Evolutionary conservation across 2,329 filamentous ascomycete species (phyloP).

Genomic region (Thelonectria blattea): DNA sequence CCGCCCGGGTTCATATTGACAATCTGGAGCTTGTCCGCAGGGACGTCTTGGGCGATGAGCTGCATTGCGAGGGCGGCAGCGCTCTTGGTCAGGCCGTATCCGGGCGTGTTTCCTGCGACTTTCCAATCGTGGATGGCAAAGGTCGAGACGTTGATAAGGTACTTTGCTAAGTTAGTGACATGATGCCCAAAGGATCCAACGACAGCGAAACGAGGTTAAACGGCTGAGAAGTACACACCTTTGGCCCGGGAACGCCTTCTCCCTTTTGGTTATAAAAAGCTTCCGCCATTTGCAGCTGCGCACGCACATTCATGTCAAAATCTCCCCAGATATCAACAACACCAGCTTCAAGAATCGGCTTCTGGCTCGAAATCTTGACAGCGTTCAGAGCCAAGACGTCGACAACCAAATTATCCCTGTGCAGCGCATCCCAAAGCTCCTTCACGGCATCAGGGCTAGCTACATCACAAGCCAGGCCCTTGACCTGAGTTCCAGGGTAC

Average conservation of each 20-base stretch:
- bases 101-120: slow-evolving; percentile 14
- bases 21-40: slow-evolving; percentile 36
- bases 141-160: background rate
- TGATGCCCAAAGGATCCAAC: background rate
- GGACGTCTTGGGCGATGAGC: slow-evolving; percentile 45
- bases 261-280: background rate
- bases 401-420: background rate
- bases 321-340: slow-evolving; percentile 1
- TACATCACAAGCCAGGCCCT: background rate
- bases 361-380: slow-evolving; percentile 1
- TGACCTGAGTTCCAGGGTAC: background rate
- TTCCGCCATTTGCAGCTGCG: slow-evolving; percentile 1
- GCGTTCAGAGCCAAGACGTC: slow-evolving; percentile 1
- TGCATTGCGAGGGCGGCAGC: slow-evolving; percentile 45
- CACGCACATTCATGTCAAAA: slow-evolving; percentile 1
- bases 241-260: background rate
- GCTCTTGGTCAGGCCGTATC: slow-evolving; percentile 48
- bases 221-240: background rate
- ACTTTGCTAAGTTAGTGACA: slow-evolving; percentile 12
- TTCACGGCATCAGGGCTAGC: background rate
- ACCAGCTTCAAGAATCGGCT: background rate
- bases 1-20: slow-evolving; percentile 29
- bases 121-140: slow-evolving; percentile 7
- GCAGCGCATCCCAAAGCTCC: background rate
- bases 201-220: background rate